phyloP scores from a whole-genome alignment of 257 asterid species.

The Solanum okadae region DNA sequence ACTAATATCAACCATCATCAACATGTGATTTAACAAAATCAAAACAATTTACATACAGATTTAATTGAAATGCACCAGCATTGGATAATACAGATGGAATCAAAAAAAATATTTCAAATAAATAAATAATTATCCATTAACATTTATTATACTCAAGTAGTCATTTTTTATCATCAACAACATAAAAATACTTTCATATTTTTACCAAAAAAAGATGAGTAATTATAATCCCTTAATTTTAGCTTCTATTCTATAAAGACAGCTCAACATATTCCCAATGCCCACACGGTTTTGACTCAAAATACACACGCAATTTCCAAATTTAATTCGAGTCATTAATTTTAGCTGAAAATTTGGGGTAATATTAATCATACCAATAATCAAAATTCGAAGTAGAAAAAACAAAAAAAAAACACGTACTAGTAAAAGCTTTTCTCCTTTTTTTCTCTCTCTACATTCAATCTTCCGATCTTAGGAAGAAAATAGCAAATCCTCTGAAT shows the following conservation, averaged over 20 bases:
- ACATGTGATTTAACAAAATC: neutral
- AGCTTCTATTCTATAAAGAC: neutral
- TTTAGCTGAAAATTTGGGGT: neutral
- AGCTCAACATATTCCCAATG: neutral
- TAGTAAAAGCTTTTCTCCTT: neutral
- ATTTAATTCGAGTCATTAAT: neutral
- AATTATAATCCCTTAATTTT: neutral
- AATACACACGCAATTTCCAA: neutral
- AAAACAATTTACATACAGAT: neutral
- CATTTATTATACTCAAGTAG: neutral
- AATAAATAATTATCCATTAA: neutral
- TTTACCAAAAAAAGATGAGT: neutral
- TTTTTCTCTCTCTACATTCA: slow-evolving; percentile 21
- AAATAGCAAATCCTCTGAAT: neutral
- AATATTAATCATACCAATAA: neutral
- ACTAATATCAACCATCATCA: no score
- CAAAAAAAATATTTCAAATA: neutral
- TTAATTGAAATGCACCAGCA: neutral
- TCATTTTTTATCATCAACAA: neutral
- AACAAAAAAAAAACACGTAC: neutral
- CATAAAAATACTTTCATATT: neutral
- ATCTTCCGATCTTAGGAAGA: slow-evolving; percentile 30
- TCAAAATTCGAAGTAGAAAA: neutral
- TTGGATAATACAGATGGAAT: neutral
- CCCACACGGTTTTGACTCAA: slow-evolving; percentile 9